Evolutionary conservation across 225 moss, liverwort and hornwort species (phyloP), one percentile per base, ranked within the genome.

Genomic region (Lunularia cruciata): DNA sequence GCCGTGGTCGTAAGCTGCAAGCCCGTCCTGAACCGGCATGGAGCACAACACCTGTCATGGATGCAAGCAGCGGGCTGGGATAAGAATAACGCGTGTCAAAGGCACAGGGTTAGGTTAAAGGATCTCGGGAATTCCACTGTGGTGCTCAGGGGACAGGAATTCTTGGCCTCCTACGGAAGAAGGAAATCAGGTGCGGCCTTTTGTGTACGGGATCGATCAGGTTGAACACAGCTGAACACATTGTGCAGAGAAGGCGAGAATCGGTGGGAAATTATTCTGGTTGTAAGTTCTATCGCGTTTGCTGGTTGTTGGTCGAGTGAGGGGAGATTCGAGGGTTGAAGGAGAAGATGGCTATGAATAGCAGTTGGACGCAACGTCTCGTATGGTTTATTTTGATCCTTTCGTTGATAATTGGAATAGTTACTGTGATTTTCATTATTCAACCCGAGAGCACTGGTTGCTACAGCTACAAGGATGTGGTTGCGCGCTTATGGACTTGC

Each of bases 401-500:
- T 7, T 69, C 69, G 35, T 18, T 55, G 55, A 39, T 69, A 34
- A 57, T 69, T 7, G 69, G 69, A 42, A 31, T 69, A 1, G 28
- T 55, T 9, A 69, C 69, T 13, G 56, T 69, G 55, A 43, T 69
- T 38, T 69, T 40, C 27, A 55, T 69, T 38, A 19, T 22, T 25
- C 38, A 39, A 28, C 55, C 69, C 25, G 28, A 27, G 26, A 43
- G 16, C 42, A 2, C 26, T n/a, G 19, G 22, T 26, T 69, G 69
- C 20, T 69, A 69, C 30, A 69, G 18, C 38, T 57, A 69, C 39
- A 43, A 57, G 22, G 69, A 69, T 57, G 56, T 69, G 0, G 69
- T 69, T 56, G 69, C 69, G 13, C 55, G 69, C 23, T 18, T 69
- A 28, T 69, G 69, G 69, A 69, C 55, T 34, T 69, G 69, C 69